Percentiles rank a stretch among this genome's conserved stretches.
These are phyloP conservation scores for Musa troglodytarum DNA, from an alignment of 176 grass and related monocot genomes.

Conservation along the genomic window DNA sequence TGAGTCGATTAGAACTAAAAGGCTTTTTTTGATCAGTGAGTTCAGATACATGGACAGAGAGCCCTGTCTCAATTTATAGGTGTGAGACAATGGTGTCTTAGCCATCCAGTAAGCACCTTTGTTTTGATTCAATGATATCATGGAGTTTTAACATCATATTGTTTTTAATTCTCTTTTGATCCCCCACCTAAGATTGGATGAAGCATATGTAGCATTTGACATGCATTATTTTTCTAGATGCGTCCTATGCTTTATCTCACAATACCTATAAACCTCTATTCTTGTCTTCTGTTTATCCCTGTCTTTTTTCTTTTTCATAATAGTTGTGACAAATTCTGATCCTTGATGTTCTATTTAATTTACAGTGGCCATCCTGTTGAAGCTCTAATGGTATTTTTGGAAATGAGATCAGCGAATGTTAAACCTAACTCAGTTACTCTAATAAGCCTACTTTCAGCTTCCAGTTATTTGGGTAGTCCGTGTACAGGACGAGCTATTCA, in stretches of 20 bases:
- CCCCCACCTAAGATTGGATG: not conserved
- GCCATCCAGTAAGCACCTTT: too few species aligned
- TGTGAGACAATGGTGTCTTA: too few species aligned
- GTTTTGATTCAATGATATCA: too few species aligned
- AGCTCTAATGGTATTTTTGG: constrained; percentile 12
- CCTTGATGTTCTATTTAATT: not conserved
- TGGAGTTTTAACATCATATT: not conserved
- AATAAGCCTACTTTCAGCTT: constrained; percentile 24
- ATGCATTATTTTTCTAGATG: not conserved
- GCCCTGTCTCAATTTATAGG: too few species aligned
- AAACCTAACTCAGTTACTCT: constrained; percentile 24
- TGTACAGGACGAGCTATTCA: constrained; percentile 18
- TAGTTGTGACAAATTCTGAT: not conserved
- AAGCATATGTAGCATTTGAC: not conserved
- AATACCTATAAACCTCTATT: not conserved
- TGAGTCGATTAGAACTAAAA: too few species aligned
- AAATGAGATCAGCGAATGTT: constrained; percentile 12
- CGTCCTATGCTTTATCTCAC: not conserved
- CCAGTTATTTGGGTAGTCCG: constrained; percentile 7
- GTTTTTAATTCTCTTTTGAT: not conserved
- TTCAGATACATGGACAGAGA: too few species aligned
- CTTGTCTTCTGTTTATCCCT: not conserved
- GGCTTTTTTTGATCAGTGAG: too few species aligned
- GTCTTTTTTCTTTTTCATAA: not conserved
- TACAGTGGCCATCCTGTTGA: constrained; percentile 16